phyloP scores from a whole-genome alignment of 2,329 filamentous ascomycete genomes.

The Fusarium albosuccineum region DNA sequence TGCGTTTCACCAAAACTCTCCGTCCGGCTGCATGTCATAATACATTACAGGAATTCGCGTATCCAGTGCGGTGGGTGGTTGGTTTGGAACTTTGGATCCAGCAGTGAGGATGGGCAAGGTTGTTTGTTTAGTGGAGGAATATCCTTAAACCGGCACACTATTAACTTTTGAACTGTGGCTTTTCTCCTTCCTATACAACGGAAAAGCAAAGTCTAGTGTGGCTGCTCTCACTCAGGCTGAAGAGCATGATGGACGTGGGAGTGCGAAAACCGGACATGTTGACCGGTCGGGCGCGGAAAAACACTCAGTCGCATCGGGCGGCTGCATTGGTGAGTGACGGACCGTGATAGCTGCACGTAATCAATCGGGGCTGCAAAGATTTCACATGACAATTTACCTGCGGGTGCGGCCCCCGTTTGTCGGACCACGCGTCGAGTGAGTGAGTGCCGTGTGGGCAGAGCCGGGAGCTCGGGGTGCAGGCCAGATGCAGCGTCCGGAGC shows the following conservation, averaged over 20 bases:
- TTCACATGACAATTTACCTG: neutral
- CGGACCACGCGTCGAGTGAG: no score
- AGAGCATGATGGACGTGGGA: no score
- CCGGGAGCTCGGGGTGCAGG: neutral
- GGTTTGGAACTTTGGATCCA: neutral
- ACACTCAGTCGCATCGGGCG: no score
- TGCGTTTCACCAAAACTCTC: constrained; percentile 1
- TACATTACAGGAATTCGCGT: neutral
- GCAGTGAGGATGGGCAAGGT: neutral
- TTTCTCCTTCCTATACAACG: no score
- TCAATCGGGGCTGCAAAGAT: neutral
- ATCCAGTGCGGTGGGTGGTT: neutral
- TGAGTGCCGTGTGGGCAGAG: neutral
- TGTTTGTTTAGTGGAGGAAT: neutral
- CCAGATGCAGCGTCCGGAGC: neutral
- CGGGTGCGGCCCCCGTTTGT: neutral
- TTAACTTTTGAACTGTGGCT: no score
- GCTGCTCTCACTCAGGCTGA: no score
- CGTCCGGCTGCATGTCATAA: neutral
- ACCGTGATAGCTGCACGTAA: neutral
- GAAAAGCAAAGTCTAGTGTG: no score
- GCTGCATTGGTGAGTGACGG: no score
- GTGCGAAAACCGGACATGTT: no score
- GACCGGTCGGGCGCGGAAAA: no score
- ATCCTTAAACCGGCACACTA: neutral